Percentiles rank a stretch among this genome's conserved stretches.
phyloP scores from a whole-genome alignment of 805 yeast species.

The Candida railenensis region DNA sequence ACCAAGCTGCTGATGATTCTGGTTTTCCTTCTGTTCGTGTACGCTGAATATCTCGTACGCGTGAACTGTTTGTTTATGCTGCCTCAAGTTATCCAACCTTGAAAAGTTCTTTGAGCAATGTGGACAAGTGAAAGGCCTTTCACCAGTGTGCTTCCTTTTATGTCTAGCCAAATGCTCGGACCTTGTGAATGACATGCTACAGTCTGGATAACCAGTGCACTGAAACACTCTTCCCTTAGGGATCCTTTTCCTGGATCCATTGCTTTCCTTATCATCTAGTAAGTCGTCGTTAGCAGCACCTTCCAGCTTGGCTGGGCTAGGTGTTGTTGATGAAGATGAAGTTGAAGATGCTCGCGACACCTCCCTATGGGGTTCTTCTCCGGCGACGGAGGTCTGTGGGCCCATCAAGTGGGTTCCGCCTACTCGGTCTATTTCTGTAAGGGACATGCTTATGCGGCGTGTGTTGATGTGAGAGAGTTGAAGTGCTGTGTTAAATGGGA shows the following conservation, averaged over 20 bases:
- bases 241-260: slow-evolving; percentile 27
- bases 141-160: slow-evolving; percentile 92
- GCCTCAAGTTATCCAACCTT: slow-evolving; percentile 83
- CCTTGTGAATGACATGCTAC: slow-evolving; percentile 85
- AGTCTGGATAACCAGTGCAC: slow-evolving; percentile 83
- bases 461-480: too few relatives aligned
- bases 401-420: not conserved
- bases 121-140: slow-evolving; percentile 85
- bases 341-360: not conserved
- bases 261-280: not conserved
- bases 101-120: slow-evolving; percentile 78
- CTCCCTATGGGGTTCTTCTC: not conserved
- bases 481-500: too few relatives aligned
- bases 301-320: slow-evolving; percentile 2
- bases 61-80: slow-evolving; percentile 78
- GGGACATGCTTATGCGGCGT: not conserved
- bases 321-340: not conserved
- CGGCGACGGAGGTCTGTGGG: not conserved
- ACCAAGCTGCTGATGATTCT: slow-evolving; percentile 4
- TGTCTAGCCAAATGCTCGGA: slow-evolving; percentile 93
- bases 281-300: not conserved
- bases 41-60: slow-evolving; percentile 35
- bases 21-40: slow-evolving; percentile 6
- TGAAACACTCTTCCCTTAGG: slow-evolving; percentile 69
- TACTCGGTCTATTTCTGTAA: not conserved